These are phyloP conservation scores for Eucalyptus sp. DNA, from an alignment of 345 rosid genomes.

Conservation along the genomic window DNA sequence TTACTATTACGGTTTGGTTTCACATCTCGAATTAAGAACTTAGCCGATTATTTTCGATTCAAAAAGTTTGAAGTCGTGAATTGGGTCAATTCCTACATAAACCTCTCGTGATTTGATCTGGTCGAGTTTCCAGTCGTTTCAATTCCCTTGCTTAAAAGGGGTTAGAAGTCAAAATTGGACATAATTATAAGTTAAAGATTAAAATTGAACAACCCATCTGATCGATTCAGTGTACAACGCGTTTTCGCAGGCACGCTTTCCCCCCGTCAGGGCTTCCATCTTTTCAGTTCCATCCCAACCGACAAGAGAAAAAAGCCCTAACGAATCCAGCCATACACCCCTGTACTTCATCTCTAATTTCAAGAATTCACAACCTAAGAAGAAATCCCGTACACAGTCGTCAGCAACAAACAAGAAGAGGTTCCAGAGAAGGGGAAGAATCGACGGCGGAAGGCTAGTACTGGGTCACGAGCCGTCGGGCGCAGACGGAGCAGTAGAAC, in stretches of 20 bases:
- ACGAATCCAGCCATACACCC: neutral
- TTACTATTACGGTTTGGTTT: too few relatives aligned
- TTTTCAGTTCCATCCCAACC: neutral
- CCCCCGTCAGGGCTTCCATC: neutral
- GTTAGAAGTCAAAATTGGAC: neutral
- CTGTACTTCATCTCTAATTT: neutral
- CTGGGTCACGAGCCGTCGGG: conserved; percentile 38
- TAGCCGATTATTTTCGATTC: fast-evolving
- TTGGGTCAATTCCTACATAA: fast-evolving
- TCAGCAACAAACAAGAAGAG: neutral
- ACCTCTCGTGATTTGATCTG: fast-evolving
- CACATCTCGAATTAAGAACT: too few relatives aligned
- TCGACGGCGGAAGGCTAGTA: neutral
- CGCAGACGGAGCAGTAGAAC: conserved; percentile 45
- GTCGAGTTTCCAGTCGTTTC: fast-evolving
- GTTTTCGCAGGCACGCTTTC: neutral
- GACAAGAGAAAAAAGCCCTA: neutral
- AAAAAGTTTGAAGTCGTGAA: fast-evolving
- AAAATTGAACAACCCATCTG: neutral
- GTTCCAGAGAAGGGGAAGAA: too few relatives aligned
- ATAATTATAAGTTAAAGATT: neutral
- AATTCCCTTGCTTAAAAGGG: fast-evolving
- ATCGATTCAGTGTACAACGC: neutral
- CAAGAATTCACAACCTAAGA: neutral
- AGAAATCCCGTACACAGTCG: neutral